These are phyloP conservation scores for Hydnomerulius pinastri DNA, from an alignment of 768 basidiomycete genomes.

Conservation along the genomic window DNA sequence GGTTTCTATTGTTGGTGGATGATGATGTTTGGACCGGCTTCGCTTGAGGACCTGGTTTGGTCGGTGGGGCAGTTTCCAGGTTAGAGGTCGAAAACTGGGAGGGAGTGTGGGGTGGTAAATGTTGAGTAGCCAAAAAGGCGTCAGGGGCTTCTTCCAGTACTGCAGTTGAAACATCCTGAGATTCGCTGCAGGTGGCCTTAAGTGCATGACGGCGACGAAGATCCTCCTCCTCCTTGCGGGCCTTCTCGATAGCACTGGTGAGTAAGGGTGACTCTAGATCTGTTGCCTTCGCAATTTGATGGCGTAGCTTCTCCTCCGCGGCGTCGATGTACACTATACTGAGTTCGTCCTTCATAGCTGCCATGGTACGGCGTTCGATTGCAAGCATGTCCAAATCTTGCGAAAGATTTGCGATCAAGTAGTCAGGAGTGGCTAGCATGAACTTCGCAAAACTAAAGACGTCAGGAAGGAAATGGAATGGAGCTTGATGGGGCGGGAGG, in stretches of 20 bases:
- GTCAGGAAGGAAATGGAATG: constrained; percentile 95
- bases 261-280: constrained; percentile 75
- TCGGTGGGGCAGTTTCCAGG: background rate
- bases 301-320: constrained; percentile 73
- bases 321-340: constrained; percentile 78
- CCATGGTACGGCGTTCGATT: constrained; percentile 64
- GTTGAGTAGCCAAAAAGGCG: constrained; percentile 55
- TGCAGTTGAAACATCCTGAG: constrained; percentile 14
- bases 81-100: constrained; percentile 6
- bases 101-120: constrained; percentile 15
- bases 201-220: constrained; percentile 43
- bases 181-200: constrained; percentile 20
- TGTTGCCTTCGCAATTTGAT: constrained; percentile 77
- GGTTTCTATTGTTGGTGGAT: constrained; percentile 38
- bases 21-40: constrained; percentile 8
- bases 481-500: constrained; percentile 87
- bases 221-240: constrained; percentile 55
- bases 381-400: constrained; percentile 73
- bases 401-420: constrained; percentile 74
- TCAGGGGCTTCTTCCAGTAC: constrained; percentile 49
- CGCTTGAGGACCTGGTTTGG: constrained; percentile 5
- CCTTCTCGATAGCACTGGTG: constrained; percentile 62
- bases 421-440: constrained; percentile 92
- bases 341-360: constrained; percentile 72
- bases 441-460: constrained; percentile 87